A percentile compares a stretch with the other conserved stretches of the same genome.
Conservation (phyloP, 495 filamentous ascomycete genomes). For the Lepraria neglecta region DNA sequence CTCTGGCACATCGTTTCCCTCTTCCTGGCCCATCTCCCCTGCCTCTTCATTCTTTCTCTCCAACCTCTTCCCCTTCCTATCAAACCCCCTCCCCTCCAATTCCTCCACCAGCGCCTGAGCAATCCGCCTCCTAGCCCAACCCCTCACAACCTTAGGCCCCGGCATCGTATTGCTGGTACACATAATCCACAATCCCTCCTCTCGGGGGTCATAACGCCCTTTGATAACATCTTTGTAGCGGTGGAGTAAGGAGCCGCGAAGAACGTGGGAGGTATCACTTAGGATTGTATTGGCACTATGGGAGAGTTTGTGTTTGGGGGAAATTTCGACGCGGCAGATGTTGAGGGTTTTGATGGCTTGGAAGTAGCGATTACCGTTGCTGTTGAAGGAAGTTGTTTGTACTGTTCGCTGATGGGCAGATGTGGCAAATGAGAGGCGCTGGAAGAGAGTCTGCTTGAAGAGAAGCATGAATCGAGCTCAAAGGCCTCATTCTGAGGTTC, state of each 20-base stretch:
- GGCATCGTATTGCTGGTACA: slow-evolving; percentile 26
- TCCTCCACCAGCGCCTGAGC: slow-evolving; percentile 49
- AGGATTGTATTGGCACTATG: slow-evolving; percentile 12
- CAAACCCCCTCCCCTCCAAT: slow-evolving; percentile 51
- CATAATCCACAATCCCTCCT: slow-evolving; percentile 31
- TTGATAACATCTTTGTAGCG: slow-evolving; percentile 3
- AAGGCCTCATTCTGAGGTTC: not conserved
- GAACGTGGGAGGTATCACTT: slow-evolving; percentile 25
- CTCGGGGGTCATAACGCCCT: slow-evolving; percentile 11
- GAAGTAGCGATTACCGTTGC: not conserved
- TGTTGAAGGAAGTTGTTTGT: not conserved
- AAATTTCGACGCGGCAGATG: slow-evolving; percentile 11
- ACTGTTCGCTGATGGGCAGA: not conserved
- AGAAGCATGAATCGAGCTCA: not conserved
- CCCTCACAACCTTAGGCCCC: slow-evolving; percentile 47
- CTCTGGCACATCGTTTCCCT: not conserved
- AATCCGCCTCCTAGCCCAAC: slow-evolving; percentile 44
- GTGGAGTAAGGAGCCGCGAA: slow-evolving; percentile 17
- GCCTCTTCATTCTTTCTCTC: not conserved
- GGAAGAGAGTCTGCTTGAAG: not conserved
- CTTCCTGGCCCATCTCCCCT: not conserved
- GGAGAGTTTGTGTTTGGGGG: slow-evolving; percentile 11
- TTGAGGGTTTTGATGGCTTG: slow-evolving; percentile 8
- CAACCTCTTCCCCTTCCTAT: slow-evolving; percentile 42
- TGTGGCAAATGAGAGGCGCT: not conserved